Evolutionary conservation across 2,329 filamentous ascomycete genomes (phyloP).

Genomic region (Helotiales sp.): DNA sequence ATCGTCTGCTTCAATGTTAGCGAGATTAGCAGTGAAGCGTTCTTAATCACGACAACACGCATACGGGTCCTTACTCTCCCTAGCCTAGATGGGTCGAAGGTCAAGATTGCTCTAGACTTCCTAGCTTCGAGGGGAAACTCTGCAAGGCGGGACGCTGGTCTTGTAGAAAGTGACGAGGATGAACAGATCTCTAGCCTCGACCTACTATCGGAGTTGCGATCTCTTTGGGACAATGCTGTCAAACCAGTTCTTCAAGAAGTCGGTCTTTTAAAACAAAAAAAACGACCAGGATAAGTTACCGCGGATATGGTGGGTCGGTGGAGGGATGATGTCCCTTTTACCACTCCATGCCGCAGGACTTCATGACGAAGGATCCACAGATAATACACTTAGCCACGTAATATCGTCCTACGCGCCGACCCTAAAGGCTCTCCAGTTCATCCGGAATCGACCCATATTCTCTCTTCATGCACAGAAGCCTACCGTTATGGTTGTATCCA

Average conservation of each 20-base stretch:
- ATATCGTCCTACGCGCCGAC: conserved; percentile 42
- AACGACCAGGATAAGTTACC: conserved; percentile 26
- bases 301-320: conserved; percentile 39
- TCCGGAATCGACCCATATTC: conserved; percentile 17
- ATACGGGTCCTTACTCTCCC: conserved; percentile 19
- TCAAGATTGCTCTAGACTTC: conserved; percentile 24
- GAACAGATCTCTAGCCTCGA: too few relatives aligned
- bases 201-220: too few relatives aligned
- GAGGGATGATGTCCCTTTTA: conserved; percentile 31
- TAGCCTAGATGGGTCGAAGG: background rate
- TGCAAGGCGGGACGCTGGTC: too few relatives aligned
- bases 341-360: conserved; percentile 39
- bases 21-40: conserved; percentile 33
- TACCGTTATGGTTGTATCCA: too few relatives aligned
- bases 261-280: conserved; percentile 19
- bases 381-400: conserved; percentile 37
- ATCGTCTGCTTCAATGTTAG: conserved; percentile 37
- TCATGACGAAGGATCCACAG: conserved; percentile 22
- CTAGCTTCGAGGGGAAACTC: too few relatives aligned
- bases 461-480: too few relatives aligned
- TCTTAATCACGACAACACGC: conserved; percentile 28
- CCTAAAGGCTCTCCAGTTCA: conserved; percentile 32
- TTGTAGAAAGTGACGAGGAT: too few relatives aligned
- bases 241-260: conserved; percentile 33
- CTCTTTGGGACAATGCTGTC: conserved; percentile 35